Evolutionary conservation across 2,329 filamentous ascomycete species (phyloP).

Genomic region (Diaporthe capsici): DNA sequence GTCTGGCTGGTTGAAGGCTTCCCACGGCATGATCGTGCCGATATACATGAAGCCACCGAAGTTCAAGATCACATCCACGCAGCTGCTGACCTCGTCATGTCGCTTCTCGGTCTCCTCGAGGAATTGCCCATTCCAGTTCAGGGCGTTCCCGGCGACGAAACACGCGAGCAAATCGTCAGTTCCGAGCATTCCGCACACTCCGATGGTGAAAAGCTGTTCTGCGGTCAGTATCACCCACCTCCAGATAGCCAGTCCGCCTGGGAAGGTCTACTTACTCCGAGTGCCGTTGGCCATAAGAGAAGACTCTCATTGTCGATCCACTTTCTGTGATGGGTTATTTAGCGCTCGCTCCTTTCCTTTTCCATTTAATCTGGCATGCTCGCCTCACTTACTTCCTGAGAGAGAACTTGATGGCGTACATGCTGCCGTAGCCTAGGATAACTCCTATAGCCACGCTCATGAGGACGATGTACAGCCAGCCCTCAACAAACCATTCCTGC

Average conservation of each 20-base stretch:
- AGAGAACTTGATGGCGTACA: not conserved
- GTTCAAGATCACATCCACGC: not conserved
- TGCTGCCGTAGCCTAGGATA: not conserved
- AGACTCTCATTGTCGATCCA: conserved; percentile 5
- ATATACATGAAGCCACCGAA: not conserved
- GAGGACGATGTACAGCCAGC: not conserved
- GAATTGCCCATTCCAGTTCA: not conserved
- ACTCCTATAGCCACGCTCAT: not conserved
- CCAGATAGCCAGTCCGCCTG: not conserved
- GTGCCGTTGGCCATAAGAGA: not conserved
- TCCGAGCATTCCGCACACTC: not conserved
- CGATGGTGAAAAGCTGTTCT: not conserved
- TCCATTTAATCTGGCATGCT: too few relatives aligned
- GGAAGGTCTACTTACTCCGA: not conserved
- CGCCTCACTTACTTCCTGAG: not conserved
- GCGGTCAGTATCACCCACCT: not conserved
- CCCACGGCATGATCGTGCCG: not conserved
- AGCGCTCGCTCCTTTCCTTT: too few relatives aligned
- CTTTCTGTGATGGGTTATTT: not conserved
- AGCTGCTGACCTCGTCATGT: not conserved
- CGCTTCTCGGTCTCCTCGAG: conserved; percentile 5
- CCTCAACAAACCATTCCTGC: not conserved
- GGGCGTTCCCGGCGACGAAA: not conserved
- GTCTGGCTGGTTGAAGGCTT: not conserved
- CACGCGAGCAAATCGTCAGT: not conserved